Conservation (phyloP, 768 basidiomycete genomes). For the Naematelia encephala region DNA sequence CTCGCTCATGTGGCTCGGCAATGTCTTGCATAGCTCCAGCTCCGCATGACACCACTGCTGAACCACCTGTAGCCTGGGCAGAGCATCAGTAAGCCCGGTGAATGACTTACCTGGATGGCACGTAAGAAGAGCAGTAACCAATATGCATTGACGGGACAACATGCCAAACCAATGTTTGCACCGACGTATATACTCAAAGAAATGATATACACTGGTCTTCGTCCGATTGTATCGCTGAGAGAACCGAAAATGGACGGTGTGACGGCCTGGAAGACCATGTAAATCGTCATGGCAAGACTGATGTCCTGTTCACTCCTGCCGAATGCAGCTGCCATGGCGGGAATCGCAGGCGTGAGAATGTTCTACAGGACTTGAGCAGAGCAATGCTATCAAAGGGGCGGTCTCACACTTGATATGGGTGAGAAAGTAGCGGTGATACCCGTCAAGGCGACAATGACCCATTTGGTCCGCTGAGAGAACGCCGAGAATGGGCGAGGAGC, state of each 20-base stretch:
- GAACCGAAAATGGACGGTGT: conserved; percentile 62
- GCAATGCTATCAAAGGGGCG: too few species aligned
- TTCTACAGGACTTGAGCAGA: too few species aligned
- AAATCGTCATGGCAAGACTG: conserved; percentile 72
- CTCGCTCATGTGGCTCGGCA: conserved; percentile 65
- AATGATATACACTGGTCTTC: conserved; percentile 48
- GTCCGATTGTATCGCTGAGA: conserved; percentile 53
- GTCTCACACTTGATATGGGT: too few species aligned
- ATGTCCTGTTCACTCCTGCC: conserved; percentile 66
- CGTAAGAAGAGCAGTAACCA: conserved; percentile 73
- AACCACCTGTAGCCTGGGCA: too few species aligned
- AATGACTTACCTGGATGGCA: too few species aligned
- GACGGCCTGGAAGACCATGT: conserved; percentile 54
- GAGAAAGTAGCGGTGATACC: too few species aligned
- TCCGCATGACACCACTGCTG: conserved; percentile 74
- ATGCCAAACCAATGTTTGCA: conserved; percentile 64
- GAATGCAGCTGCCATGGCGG: conserved; percentile 61
- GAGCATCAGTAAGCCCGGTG: too few species aligned
- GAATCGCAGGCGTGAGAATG: conserved; percentile 74
- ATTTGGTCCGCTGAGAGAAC: too few species aligned
- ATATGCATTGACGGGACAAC: conserved; percentile 60
- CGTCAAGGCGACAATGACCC: too few species aligned
- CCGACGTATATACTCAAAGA: conserved; percentile 63
- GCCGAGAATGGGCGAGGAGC: too few species aligned
- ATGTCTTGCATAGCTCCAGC: conserved; percentile 76